phyloP scores from a whole-genome alignment of 2,329 filamentous ascomycete species.

The Aspergillus piperis region DNA sequence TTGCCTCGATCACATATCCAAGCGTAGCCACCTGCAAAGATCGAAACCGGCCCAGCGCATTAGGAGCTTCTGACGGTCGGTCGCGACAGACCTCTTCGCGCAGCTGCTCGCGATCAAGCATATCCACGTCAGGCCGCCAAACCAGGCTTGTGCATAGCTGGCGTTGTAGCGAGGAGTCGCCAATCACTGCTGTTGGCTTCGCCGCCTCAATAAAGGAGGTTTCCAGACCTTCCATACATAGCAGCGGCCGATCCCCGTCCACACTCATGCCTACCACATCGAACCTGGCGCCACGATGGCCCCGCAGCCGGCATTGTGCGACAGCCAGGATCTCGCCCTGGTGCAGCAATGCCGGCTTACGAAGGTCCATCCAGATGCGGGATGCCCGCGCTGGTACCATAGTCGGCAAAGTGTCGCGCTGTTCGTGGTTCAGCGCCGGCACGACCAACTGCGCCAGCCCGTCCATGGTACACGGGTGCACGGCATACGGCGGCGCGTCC shows the following conservation, averaged over 20 bases:
- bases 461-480: constrained; percentile 1
- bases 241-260: not conserved
- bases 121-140: not conserved
- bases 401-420: not conserved
- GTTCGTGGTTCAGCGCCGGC: not conserved
- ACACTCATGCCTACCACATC: not conserved
- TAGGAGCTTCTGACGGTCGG: not conserved
- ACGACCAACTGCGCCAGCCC: not conserved
- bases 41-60: not conserved
- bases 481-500: not conserved
- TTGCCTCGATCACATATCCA: not conserved
- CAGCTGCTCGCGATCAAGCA: not conserved
- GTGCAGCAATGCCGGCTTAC: not conserved
- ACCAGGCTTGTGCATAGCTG: not conserved
- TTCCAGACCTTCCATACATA: not conserved
- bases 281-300: not conserved
- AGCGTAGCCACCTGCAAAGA: not conserved
- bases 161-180: not conserved
- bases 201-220: not conserved
- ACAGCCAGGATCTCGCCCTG: not conserved
- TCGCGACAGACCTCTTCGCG: not conserved
- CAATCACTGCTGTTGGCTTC: not conserved
- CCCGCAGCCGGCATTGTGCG: not conserved
- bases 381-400: not conserved
- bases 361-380: not conserved